These are phyloP conservation scores for Nidula microcarpa DNA, from an alignment of 768 basidiomycete genomes.

Conservation along the genomic window DNA sequence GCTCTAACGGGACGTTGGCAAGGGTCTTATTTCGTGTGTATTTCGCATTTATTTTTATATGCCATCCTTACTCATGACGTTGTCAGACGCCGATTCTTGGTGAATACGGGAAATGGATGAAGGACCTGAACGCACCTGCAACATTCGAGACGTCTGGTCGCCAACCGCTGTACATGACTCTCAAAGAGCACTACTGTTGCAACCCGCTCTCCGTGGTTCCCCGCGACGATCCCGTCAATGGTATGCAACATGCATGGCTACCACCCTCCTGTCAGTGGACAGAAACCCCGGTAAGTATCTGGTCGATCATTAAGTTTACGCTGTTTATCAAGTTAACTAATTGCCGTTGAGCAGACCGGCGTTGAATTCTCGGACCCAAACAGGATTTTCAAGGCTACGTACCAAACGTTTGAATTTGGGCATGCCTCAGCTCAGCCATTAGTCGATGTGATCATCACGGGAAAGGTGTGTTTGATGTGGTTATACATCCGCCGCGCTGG, in stretches of 20 bases:
- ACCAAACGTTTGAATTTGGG: slow-evolving; percentile 28
- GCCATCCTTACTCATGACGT: slow-evolving; percentile 1
- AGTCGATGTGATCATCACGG: slow-evolving; percentile 50
- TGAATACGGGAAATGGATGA: slow-evolving; percentile 34
- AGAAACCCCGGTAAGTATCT: slow-evolving; percentile 36
- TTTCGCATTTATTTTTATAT: neutral
- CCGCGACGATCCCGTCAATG: slow-evolving; percentile 24
- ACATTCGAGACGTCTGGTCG: slow-evolving; percentile 31
- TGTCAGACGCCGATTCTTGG: slow-evolving; percentile 34
- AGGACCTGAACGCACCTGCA: slow-evolving; percentile 24
- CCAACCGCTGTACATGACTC: slow-evolving; percentile 42
- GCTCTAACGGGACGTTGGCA: slow-evolving; percentile 46
- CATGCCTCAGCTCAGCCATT: slow-evolving; percentile 12
- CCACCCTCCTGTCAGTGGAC: slow-evolving; percentile 32
- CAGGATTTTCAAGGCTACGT: slow-evolving; percentile 31
- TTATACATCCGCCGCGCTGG: neutral
- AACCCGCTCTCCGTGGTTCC: slow-evolving; percentile 29
- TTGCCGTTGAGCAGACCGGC: slow-evolving; percentile 38
- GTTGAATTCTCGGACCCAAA: slow-evolving; percentile 33
- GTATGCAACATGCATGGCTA: slow-evolving; percentile 43
- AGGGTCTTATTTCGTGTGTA: slow-evolving; percentile 44
- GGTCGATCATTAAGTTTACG: neutral
- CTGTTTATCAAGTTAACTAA: no score
- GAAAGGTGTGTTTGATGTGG: slow-evolving; percentile 33
- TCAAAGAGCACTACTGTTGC: slow-evolving; percentile 46